Evolutionary conservation across 2,329 filamentous ascomycete genomes (phyloP), one percentile per base, ranked within the genome.

Genomic region (Stagonosporopsis rhizophila): DNA sequence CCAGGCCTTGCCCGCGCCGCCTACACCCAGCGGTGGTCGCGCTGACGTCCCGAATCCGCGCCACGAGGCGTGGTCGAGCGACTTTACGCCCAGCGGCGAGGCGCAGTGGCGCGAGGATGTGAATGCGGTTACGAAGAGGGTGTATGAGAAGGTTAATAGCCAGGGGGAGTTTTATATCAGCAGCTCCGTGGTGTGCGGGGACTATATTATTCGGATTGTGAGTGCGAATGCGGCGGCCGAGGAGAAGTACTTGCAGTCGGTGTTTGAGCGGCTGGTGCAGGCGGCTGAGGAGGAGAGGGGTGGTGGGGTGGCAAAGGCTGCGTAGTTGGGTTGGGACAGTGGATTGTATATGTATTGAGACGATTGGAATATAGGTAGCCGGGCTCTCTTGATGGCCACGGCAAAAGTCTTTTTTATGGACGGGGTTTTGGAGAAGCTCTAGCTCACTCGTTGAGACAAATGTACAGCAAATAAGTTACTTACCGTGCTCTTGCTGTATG

Each of bases 141-240:
- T 96, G 12, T 94, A 91, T 67, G 89, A 95, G 68, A 75, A 80
- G 22, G 83, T 96, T 25, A 94, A 96, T 67, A 80, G 81, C 3
- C 80, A 84, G 7, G 91, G 91, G 1, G 86, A 91, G 74, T 89
- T 96, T 52, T 97, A 91, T 76, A 79, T 97, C 22, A 97, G 92
- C 0, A 89, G 87, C 38, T 89, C 88, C 1, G 84, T 92, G 4
- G 82, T 96, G 12, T 86, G 85, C 8, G 89, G 87, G 1, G 81
- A 87, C 19, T 91, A 91, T 74, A 88, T 89, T 1, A 96, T 98
- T 58, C 83, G 94, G 0, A 86, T 97, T 34, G 89, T 94, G 20
- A 92, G 90, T 53, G 88, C 85, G 0, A 90, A 89, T 65, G 79
- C 84, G 22, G 80, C 85, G 37, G 86, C 88, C 0, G 87, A 94